Evolutionary conservation across 1,284 basidiomycete species (phyloP).

Genomic region (Cryptococcus sp.): DNA sequence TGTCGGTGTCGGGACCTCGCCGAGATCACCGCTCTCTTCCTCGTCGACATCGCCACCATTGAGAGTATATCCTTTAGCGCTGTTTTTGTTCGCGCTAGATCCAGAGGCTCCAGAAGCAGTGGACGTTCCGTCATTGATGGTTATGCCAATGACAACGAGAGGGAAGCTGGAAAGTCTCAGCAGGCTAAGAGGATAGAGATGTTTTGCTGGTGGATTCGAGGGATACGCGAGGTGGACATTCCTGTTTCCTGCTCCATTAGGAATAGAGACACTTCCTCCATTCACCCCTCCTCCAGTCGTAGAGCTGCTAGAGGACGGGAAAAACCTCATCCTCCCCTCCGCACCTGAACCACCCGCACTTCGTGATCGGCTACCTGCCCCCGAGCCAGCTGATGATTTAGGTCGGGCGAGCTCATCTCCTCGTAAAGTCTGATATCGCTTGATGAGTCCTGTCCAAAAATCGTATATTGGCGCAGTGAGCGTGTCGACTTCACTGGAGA

Average conservation of each 20-base stretch:
- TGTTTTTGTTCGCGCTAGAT: neutral
- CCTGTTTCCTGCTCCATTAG: conserved; percentile 35
- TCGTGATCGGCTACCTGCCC: neutral
- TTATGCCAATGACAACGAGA: conserved; percentile 46
- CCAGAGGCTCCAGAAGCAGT: too few relatives aligned
- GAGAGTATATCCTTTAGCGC: conserved; percentile 25
- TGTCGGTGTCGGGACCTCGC: conserved; percentile 18
- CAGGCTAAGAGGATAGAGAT: conserved; percentile 43
- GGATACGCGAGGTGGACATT: conserved; percentile 46
- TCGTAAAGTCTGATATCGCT: conserved; percentile 38
- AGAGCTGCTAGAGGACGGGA: conserved; percentile 28
- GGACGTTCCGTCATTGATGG: conserved; percentile 21
- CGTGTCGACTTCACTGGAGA: neutral
- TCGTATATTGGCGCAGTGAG: conserved; percentile 21
- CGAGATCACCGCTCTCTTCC: conserved; percentile 21
- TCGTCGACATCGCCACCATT: conserved; percentile 15
- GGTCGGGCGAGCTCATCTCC: conserved; percentile 41
- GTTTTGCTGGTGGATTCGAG: conserved; percentile 34
- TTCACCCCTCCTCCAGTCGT: too few relatives aligned
- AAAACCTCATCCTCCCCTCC: conserved; percentile 30
- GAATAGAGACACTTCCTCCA: conserved; percentile 21
- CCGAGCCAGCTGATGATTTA: too few relatives aligned
- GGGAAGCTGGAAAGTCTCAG: conserved; percentile 44
- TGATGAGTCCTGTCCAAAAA: conserved; percentile 35
- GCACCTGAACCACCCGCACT: conserved; percentile 3